A percentile compares a stretch with the other conserved stretches of the same genome.
phyloP scores from a whole-genome alignment of 306 rosid species.

The Purshia tridentata region DNA sequence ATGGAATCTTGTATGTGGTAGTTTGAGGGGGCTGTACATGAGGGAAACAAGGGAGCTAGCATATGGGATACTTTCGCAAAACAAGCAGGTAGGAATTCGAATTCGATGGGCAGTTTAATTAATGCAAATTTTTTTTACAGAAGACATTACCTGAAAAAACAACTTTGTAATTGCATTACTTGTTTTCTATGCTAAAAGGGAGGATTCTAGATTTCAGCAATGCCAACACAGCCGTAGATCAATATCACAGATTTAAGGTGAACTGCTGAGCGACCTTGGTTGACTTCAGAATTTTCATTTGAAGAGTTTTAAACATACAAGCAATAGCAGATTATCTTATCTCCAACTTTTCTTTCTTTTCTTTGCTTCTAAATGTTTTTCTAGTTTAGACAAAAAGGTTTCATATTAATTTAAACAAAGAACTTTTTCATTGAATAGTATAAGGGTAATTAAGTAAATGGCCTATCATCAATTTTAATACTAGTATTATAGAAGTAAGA shows the following conservation, averaged over 20 bases:
- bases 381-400: not conserved
- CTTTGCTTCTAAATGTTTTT: constrained; percentile 1
- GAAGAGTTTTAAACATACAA: constrained; percentile 11
- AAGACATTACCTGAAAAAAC: not conserved
- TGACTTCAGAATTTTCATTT: constrained; percentile 19
- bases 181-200: constrained; percentile 46
- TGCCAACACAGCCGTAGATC: constrained; percentile 90
- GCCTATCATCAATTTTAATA: not conserved
- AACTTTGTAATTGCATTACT: not conserved
- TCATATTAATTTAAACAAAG: not conserved
- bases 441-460: not conserved
- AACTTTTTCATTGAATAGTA: not conserved
- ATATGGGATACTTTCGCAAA: constrained; percentile 84
- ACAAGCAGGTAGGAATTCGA: constrained; percentile 48
- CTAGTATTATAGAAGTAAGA: not conserved
- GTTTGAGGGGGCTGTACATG: constrained; percentile 88
- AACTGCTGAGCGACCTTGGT: constrained; percentile 11
- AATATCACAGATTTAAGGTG: constrained; percentile 93
- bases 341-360: constrained; percentile 4
- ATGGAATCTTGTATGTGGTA: constrained; percentile 23
- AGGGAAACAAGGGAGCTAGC: constrained; percentile 88
- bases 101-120: not conserved
- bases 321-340: constrained; percentile 22
- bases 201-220: constrained; percentile 92
- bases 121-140: not conserved